These are phyloP conservation scores for Aspergillus sclerotioniger DNA, from an alignment of 495 filamentous ascomycete genomes.

Conservation along the genomic window DNA sequence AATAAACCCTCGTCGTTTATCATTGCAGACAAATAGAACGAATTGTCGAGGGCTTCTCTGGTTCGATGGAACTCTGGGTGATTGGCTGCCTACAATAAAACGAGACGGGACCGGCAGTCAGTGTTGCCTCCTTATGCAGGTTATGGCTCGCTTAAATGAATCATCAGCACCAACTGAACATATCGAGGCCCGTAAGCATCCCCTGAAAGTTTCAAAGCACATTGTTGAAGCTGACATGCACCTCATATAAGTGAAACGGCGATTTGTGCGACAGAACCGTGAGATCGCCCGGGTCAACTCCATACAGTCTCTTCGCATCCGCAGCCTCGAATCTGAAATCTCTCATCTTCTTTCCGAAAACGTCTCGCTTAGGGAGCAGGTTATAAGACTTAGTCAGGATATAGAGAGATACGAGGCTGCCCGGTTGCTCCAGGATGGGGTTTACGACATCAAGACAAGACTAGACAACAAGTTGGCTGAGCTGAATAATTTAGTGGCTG, in stretches of 20 bases:
- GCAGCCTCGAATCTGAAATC: constrained; percentile 79
- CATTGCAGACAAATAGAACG: not conserved
- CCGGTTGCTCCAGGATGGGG: constrained; percentile 46
- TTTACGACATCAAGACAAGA: constrained; percentile 64
- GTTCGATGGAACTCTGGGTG: not conserved
- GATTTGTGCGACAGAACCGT: constrained; percentile 89
- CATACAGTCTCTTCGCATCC: constrained; percentile 84
- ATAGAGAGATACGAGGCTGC: constrained; percentile 52
- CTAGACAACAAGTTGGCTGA: constrained; percentile 70
- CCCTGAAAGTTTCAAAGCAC: constrained; percentile 29
- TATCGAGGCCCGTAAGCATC: constrained; percentile 67
- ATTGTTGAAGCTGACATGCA: constrained; percentile 11
- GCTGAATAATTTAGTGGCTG: constrained; percentile 59
- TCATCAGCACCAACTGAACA: constrained; percentile 64
- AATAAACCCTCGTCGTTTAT: not conserved
- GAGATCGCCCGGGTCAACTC: constrained; percentile 92
- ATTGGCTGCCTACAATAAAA: not conserved
- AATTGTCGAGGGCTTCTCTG: not conserved
- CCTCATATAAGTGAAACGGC: constrained; percentile 64
- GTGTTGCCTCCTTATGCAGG: constrained; percentile 1
- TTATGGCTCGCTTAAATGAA: constrained; percentile 90
- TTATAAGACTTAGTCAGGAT: constrained; percentile 70
- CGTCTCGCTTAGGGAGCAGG: constrained; percentile 73
- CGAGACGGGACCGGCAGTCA: not conserved
- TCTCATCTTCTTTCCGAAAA: constrained; percentile 85